Conservation (phyloP, 805 yeast species). For the Candida tallmaniae region DNA sequence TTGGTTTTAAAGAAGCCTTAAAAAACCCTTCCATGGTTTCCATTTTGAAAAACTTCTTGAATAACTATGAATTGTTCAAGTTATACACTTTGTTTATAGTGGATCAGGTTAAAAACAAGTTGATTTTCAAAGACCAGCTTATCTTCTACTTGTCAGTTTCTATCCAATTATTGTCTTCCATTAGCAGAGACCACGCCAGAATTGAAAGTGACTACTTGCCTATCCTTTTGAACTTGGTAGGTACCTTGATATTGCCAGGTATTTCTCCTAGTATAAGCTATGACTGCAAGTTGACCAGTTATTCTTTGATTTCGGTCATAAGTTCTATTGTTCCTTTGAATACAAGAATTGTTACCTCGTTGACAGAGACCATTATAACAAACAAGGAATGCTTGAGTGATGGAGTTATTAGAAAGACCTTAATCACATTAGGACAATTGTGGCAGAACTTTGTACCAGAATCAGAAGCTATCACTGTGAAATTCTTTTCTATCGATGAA, state of each 20-base stretch:
- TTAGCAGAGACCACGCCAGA: slow-evolving; percentile 41
- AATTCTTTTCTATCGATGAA: slow-evolving; percentile 6
- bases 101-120: slow-evolving; percentile 47
- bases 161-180: slow-evolving; percentile 63
- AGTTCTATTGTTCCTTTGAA: slow-evolving; percentile 65
- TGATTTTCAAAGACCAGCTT: slow-evolving; percentile 63
- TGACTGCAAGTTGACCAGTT: slow-evolving; percentile 79
- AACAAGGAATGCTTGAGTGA: slow-evolving; percentile 16
- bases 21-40: slow-evolving; percentile 65
- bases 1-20: slow-evolving; percentile 59
- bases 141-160: slow-evolving; percentile 75
- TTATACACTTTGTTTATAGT: slow-evolving; percentile 57
- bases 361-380: slow-evolving; percentile 30
- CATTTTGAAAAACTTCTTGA: slow-evolving; percentile 62
- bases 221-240: slow-evolving; percentile 52
- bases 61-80: slow-evolving; percentile 63
- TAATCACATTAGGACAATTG: slow-evolving; percentile 38
- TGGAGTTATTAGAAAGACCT: slow-evolving; percentile 24
- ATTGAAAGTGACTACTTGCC: slow-evolving; percentile 51
- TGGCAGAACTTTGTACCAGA: slow-evolving; percentile 19
- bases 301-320: slow-evolving; percentile 74
- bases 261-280: slow-evolving; percentile 17
- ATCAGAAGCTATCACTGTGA: not conserved
- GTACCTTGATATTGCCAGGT: slow-evolving; percentile 41
- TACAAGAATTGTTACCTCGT: slow-evolving; percentile 22